phyloP scores from a whole-genome alignment of 805 yeast species.

The Yamadazyma ubonensis region DNA sequence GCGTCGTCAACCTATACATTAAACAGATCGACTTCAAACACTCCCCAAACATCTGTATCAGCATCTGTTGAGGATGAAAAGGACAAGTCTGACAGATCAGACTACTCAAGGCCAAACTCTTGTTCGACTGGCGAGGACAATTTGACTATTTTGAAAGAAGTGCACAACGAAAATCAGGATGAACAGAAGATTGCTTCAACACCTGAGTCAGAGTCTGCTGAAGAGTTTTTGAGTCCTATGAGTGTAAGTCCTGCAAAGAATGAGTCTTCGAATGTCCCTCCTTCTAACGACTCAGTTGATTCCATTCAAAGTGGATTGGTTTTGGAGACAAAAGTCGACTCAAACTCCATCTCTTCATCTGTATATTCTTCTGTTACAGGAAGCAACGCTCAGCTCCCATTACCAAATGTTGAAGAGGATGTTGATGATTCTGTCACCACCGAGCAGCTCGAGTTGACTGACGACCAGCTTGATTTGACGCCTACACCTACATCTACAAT shows the following conservation, averaged over 20 bases:
- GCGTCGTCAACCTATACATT: slow-evolving; percentile 11
- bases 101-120: slow-evolving; percentile 9
- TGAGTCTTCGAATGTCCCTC: neutral
- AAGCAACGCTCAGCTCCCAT: neutral
- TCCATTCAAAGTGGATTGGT: no score
- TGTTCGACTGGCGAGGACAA: slow-evolving; percentile 6
- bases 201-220: slow-evolving; percentile 5
- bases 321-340: neutral
- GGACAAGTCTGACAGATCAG: slow-evolving; percentile 7
- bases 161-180: slow-evolving; percentile 4
- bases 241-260: neutral
- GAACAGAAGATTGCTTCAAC: slow-evolving; percentile 1
- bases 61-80: slow-evolving; percentile 10
- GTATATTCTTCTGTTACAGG: slow-evolving; percentile 6
- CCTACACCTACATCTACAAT: slow-evolving; percentile 5
- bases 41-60: slow-evolving; percentile 15
- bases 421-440: neutral
- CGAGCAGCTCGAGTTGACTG: slow-evolving; percentile 4
- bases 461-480: slow-evolving; percentile 4
- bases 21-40: slow-evolving; percentile 15
- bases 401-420: slow-evolving; percentile 3
- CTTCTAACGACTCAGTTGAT: no score
- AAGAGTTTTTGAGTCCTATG: slow-evolving; percentile 10
- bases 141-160: slow-evolving; percentile 7
- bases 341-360: slow-evolving; percentile 3